These are phyloP conservation scores for Dictyostelium firmibasis DNA, from an alignment of 78 protist genomes.

Conservation along the genomic window DNA sequence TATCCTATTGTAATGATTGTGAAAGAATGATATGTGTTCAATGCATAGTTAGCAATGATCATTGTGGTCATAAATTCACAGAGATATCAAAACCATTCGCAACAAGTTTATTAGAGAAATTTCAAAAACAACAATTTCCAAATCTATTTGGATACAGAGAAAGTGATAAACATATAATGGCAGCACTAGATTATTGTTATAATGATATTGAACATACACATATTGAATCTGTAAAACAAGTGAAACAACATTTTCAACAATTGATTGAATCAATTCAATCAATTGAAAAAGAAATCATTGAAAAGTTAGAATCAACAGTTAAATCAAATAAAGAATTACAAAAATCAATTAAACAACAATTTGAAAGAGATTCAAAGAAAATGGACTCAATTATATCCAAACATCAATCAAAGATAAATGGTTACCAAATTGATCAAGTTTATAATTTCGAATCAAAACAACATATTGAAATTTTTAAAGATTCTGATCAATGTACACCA, in stretches of 20 bases:
- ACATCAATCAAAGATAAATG: not conserved
- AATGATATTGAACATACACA: not conserved
- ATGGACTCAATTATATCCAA: not conserved
- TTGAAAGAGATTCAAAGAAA: not conserved
- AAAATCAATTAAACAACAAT: not conserved
- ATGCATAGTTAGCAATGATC: conserved; percentile 2
- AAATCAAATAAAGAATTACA: not conserved
- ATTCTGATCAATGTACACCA: not conserved
- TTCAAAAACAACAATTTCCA: conserved; percentile 5
- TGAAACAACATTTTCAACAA: not conserved
- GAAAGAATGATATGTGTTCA: not conserved
- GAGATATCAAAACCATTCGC: not conserved
- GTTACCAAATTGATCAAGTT: not conserved
- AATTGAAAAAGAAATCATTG: not conserved
- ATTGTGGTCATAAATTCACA: conserved; percentile 7
- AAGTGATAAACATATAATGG: not conserved
- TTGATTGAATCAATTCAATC: not conserved
- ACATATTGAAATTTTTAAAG: conserved; percentile 14
- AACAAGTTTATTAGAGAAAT: not conserved
- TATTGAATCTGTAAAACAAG: not conserved
- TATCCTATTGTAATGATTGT: conserved; percentile 18
- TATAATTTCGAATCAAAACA: not conserved
- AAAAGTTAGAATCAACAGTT: not conserved
- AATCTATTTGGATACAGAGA: not conserved
- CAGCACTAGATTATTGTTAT: not conserved